Conservation (phyloP, 2,329 filamentous ascomycete genomes). For the Talaromyces sp. region DNA sequence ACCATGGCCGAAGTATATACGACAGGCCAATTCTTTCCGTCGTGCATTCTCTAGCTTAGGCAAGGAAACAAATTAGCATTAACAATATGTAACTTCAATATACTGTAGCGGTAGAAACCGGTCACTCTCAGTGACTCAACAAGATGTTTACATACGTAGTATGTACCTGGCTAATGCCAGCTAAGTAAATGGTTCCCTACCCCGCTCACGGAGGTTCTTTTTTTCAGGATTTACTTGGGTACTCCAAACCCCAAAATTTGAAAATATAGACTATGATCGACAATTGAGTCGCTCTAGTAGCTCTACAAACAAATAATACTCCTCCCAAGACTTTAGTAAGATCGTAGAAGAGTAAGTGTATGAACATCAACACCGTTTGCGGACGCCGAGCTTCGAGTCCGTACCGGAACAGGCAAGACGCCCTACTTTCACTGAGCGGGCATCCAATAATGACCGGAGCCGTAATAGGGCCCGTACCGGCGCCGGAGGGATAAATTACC, state of each 20-base stretch:
- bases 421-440: neutral
- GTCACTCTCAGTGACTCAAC: neutral
- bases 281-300: neutral
- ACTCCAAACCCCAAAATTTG: neutral
- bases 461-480: neutral
- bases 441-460: conserved; percentile 2
- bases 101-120: neutral
- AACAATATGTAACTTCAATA: neutral
- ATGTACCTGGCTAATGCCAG: neutral
- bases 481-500: conserved; percentile 1
- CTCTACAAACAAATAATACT: neutral
- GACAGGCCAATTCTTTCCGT: conserved; percentile 6
- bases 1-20: conserved; percentile 1
- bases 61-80: neutral
- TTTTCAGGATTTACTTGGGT: neutral
- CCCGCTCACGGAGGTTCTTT: neutral
- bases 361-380: conserved; percentile 7
- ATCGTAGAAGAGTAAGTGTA: neutral
- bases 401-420: conserved; percentile 8
- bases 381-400: conserved; percentile 11
- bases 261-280: neutral
- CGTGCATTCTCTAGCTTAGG: conserved; percentile 1
- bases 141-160: neutral
- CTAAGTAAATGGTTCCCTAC: neutral
- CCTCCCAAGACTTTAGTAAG: neutral